phyloP scores from a whole-genome alignment of 805 yeast species.

The Yarrowia sp. region DNA sequence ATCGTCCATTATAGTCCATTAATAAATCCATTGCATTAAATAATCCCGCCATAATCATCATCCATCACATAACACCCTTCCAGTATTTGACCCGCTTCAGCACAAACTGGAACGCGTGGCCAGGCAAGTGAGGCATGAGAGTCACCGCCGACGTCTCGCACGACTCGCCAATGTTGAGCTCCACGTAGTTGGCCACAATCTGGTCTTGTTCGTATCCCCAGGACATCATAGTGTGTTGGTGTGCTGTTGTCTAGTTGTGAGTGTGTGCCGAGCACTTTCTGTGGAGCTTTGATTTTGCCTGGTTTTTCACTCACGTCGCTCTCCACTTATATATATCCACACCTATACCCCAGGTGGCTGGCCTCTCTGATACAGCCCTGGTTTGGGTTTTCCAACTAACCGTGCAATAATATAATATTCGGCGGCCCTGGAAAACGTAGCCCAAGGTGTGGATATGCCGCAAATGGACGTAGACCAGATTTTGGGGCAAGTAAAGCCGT shows the following conservation, averaged over 20 bases:
- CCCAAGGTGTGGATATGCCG: not conserved
- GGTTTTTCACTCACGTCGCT: too few species aligned
- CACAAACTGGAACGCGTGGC: conserved; percentile 1
- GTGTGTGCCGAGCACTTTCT: too few species aligned
- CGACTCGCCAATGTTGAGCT: conserved; percentile 14
- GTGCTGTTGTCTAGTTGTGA: too few species aligned
- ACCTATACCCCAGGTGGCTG: not conserved
- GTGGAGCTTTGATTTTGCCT: too few species aligned
- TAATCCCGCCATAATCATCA: too few species aligned
- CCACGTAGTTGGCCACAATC: conserved; percentile 21
- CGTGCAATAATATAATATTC: conserved; percentile 11
- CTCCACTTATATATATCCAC: not conserved
- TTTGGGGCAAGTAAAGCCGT: too few species aligned
- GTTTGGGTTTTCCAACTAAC: conserved; percentile 8
- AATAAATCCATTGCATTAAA: too few species aligned
- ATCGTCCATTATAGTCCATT: too few species aligned
- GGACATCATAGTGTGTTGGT: not conserved
- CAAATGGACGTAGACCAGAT: not conserved
- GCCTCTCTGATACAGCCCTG: conserved; percentile 10
- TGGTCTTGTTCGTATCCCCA: conserved; percentile 18
- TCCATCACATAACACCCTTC: not conserved
- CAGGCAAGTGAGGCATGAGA: conserved; percentile 16
- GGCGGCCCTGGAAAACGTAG: too few species aligned
- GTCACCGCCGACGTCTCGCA: conserved; percentile 17
- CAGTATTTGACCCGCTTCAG: conserved; percentile 12